Percentiles rank a stretch among this genome's conserved stretches.
Conservation (phyloP, 495 filamentous ascomycete genomes). For the Parmelia sp. region DNA sequence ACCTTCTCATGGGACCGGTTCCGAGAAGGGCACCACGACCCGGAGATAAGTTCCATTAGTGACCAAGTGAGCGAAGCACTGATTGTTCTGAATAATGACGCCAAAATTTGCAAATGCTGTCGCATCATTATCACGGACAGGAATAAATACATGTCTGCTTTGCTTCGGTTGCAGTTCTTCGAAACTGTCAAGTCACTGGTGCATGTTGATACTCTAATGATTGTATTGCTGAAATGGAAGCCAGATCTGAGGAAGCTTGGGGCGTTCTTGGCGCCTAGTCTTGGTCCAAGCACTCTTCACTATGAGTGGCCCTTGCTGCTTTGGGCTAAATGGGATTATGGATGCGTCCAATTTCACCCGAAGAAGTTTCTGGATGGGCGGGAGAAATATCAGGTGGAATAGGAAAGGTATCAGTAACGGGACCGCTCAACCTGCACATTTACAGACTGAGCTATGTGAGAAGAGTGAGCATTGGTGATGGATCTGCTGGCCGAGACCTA, state of each 20-base stretch:
- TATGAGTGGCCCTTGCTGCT: background rate
- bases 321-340: background rate
- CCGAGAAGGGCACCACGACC: background rate
- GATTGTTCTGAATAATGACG: background rate
- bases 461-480: background rate
- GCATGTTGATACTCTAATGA: background rate
- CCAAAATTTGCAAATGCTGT: background rate
- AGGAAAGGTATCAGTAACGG: background rate
- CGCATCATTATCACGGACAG: background rate
- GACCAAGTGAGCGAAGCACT: background rate
- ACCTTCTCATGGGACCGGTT: background rate
- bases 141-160: background rate
- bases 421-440: background rate
- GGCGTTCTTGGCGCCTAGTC: background rate
- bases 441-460: background rate
- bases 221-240: background rate
- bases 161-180: background rate
- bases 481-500: background rate
- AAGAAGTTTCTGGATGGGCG: background rate
- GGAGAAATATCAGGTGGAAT: background rate
- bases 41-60: background rate
- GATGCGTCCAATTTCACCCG: background rate
- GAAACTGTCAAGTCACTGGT: background rate
- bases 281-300: background rate
- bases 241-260: background rate